Percentiles rank a stretch among this genome's conserved stretches.
These are phyloP conservation scores for Cephalotrichum gorgonifer DNA, from an alignment of 2,329 filamentous ascomycete species.

Conservation along the genomic window DNA sequence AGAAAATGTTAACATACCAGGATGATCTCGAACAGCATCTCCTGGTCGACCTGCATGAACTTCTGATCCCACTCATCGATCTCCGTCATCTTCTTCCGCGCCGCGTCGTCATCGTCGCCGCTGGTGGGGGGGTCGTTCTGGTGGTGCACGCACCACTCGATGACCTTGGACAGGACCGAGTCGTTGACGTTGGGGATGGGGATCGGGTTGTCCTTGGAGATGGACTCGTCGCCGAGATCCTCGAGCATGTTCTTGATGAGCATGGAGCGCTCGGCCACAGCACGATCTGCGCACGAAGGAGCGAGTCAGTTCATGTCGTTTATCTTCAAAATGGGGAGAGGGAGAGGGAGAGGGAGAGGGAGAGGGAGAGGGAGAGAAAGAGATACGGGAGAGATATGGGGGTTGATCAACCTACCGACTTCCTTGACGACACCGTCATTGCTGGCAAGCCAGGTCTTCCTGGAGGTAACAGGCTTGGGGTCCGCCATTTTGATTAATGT, in stretches of 20 bases:
- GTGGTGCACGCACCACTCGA: slow-evolving; percentile 98
- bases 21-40: slow-evolving; percentile 99
- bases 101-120: slow-evolving; percentile 83
- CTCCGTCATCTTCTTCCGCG: slow-evolving; percentile 95
- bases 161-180: slow-evolving; percentile 85
- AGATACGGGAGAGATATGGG: too few relatives aligned
- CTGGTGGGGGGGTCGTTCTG: slow-evolving; percentile 74
- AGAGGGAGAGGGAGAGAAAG: neutral
- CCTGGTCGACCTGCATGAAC: slow-evolving; percentile 99
- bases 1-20: slow-evolving; percentile 52
- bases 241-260: slow-evolving; percentile 98
- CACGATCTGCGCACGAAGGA: slow-evolving; percentile 51
- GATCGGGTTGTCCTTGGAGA: slow-evolving; percentile 54
- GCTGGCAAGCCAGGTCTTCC: slow-evolving; percentile 39
- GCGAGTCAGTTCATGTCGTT: neutral
- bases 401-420: slow-evolving; percentile 34
- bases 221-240: slow-evolving; percentile 63
- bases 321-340: neutral
- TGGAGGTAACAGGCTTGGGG: slow-evolving; percentile 11
- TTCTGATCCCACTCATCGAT: slow-evolving; percentile 99
- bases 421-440: slow-evolving; percentile 38
- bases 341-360: slow-evolving; percentile 3
- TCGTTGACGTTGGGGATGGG: slow-evolving; percentile 93
- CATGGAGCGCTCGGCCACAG: slow-evolving; percentile 81
- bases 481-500: slow-evolving; percentile 23